Evolutionary conservation across 2,329 filamentous ascomycete genomes (phyloP), one percentile per base, ranked within the genome.

Genomic region (Eutypa lata): DNA sequence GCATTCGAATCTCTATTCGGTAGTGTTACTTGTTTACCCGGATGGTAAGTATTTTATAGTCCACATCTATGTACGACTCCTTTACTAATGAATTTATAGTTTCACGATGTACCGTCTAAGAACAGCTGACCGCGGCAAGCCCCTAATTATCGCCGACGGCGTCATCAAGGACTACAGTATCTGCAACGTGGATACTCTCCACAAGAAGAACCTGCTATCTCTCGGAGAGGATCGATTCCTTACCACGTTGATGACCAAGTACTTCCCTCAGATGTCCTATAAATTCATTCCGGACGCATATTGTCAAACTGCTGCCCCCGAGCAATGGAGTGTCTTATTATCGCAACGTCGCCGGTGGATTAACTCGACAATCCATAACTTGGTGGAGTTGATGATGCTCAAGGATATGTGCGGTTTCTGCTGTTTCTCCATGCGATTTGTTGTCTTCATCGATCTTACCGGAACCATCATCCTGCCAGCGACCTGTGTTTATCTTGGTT

Each of bases 261-360:
- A 97, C 74, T 97, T 97, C 80, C 93, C 94, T 2, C 78, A 78
- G 61, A 97, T 97, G 91, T 88, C 89, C 1, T 97, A 90, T 81
- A 99, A 97, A 73, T 99, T 97, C 70, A 82, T 97, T 49, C 84
- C 92, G 1, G 91, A 96, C 72, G 94, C 94, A 7, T 94, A 91
- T 71, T 95, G 92, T 61, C 87, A 90, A 65, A 99, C 94, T 2
- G 93, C 93, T 43, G 94, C 94, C 1, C 94, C 94, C 2, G 91
- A 97, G 65, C 90, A 88, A 22, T 99, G 92, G 90, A 89, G 87
- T 66, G 91, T 99, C 63, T 76, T 99, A 62, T 79, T 99, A 31
- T 99, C 94, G n/a, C 94, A 99, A 71, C 87, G 94, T 80, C 91
- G 94, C 78, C 89, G 94, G 70, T 99, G 94, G 94, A 99, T 99